A percentile compares a stretch with the other conserved stretches of the same genome.
Evolutionary conservation across 179 eudicot genomes (phyloP).

Genomic region (Beta corolliflora): DNA sequence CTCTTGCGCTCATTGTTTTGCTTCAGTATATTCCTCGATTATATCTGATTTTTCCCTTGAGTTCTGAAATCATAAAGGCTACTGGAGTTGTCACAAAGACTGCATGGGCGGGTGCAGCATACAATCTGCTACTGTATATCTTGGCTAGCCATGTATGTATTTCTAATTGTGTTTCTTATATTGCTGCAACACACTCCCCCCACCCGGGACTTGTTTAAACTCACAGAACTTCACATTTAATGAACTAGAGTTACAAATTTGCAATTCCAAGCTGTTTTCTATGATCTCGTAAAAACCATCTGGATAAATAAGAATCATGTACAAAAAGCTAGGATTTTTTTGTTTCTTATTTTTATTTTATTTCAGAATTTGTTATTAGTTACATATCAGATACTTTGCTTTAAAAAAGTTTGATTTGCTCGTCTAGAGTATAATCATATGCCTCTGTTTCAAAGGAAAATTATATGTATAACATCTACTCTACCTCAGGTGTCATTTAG

Average conservation of each 20-base stretch:
- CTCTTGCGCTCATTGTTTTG: slow-evolving; percentile 88
- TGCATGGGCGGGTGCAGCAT: slow-evolving; percentile 99
- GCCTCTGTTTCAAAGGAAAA: no score
- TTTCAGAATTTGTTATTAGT: no score
- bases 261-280: no score
- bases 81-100: slow-evolving; percentile 99
- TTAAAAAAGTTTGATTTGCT: no score
- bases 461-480: no score
- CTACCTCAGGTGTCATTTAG: no score
- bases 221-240: background rate
- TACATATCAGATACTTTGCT: no score
- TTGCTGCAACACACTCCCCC: background rate
- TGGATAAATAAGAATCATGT: background rate
- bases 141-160: slow-evolving; percentile 95
- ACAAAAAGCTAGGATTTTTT: background rate
- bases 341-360: background rate
- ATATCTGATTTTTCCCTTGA: slow-evolving; percentile 88
- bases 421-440: no score
- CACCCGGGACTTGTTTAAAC: no score
- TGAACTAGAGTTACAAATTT: background rate
- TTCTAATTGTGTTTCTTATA: slow-evolving; percentile 6
- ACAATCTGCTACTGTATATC: slow-evolving; percentile 83
- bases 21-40: slow-evolving; percentile 90
- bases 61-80: slow-evolving; percentile 88
- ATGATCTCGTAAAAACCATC: background rate